Conservation (phyloP, 768 basidiomycete species). For the Epithele typhae region DNA sequence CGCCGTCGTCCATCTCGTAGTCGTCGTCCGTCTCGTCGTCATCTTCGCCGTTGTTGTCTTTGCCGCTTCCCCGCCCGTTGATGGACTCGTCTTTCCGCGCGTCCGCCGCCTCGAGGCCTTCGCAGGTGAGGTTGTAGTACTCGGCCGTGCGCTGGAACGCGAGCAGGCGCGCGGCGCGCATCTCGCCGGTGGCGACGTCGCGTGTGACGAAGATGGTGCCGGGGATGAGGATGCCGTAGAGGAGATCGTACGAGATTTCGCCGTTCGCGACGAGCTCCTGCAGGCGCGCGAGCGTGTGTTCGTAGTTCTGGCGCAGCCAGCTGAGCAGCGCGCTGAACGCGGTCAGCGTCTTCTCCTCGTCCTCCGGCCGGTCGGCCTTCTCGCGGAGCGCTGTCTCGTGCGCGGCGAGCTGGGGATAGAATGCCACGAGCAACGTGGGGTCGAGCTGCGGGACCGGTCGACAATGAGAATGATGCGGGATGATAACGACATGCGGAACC, state of each 20-base stretch:
- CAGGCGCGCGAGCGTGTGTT: slow-evolving; percentile 42
- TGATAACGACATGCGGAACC: too few relatives aligned
- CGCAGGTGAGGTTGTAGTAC: slow-evolving; percentile 2
- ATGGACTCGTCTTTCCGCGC: slow-evolving; percentile 8
- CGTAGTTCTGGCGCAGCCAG: slow-evolving; percentile 48
- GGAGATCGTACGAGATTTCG: slow-evolving; percentile 53
- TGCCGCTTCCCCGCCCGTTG: slow-evolving; percentile 1
- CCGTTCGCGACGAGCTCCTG: slow-evolving; percentile 44
- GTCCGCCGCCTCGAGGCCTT: slow-evolving; percentile 4
- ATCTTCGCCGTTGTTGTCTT: not conserved
- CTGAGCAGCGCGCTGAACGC: slow-evolving; percentile 31
- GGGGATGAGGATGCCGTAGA: slow-evolving; percentile 51
- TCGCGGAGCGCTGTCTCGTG: slow-evolving; percentile 40
- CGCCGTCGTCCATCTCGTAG: slow-evolving; percentile 35
- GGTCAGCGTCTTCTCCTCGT: slow-evolving; percentile 40
- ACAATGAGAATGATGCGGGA: too few relatives aligned
- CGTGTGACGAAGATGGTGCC: slow-evolving; percentile 46
- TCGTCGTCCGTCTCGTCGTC: not conserved
- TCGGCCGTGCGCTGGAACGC: slow-evolving; percentile 27
- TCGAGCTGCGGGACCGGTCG: slow-evolving; percentile 46
- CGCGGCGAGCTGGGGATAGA: slow-evolving; percentile 41
- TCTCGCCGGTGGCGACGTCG: slow-evolving; percentile 52
- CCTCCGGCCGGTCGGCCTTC: slow-evolving; percentile 29
- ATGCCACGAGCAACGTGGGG: slow-evolving; percentile 52
- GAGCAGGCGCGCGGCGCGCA: slow-evolving; percentile 45